A percentile compares a stretch with the other conserved stretches of the same genome.
These are phyloP conservation scores for Zymoseptoria pseudotritici DNA, from an alignment of 2,329 filamentous ascomycete species.

Conservation along the genomic window DNA sequence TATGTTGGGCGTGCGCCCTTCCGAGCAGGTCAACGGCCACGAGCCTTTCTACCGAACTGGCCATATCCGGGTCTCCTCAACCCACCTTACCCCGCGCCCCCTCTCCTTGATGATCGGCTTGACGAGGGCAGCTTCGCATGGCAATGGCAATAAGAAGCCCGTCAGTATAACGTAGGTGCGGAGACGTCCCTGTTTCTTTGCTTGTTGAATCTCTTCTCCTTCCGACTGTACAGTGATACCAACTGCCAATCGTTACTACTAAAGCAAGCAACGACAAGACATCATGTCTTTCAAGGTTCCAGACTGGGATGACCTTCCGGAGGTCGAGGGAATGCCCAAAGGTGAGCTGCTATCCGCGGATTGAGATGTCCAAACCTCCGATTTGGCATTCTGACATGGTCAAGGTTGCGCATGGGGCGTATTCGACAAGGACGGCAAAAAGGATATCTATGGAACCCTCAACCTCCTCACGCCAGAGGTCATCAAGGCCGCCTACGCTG, in stretches of 20 bases:
- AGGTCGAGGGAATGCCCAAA: constrained; percentile 35
- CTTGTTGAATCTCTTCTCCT: background rate
- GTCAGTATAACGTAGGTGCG: background rate
- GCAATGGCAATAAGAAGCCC: background rate
- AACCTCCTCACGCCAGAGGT: constrained; percentile 41
- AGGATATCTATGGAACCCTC: constrained; percentile 38
- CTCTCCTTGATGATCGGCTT: background rate
- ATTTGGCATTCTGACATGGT: constrained; percentile 2
- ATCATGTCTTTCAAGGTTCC: constrained; percentile 27
- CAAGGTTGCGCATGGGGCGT: constrained; percentile 36
- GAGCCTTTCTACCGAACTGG: background rate
- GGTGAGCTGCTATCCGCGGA: constrained; percentile 17
- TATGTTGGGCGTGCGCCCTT: background rate
- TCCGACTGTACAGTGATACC: background rate
- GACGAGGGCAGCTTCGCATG: background rate
- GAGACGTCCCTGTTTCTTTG: background rate
- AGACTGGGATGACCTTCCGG: constrained; percentile 36
- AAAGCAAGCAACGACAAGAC: background rate
- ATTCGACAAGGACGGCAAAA: constrained; percentile 38
- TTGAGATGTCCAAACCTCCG: background rate
- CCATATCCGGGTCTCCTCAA: background rate
- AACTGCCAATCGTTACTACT: background rate
- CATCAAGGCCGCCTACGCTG: constrained; percentile 35
- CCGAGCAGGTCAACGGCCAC: background rate
- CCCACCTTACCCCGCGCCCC: background rate